Percentiles rank a stretch among this genome's conserved stretches.
phyloP scores from a whole-genome alignment of 441 rosid genomes.

The Breynia disticha region DNA sequence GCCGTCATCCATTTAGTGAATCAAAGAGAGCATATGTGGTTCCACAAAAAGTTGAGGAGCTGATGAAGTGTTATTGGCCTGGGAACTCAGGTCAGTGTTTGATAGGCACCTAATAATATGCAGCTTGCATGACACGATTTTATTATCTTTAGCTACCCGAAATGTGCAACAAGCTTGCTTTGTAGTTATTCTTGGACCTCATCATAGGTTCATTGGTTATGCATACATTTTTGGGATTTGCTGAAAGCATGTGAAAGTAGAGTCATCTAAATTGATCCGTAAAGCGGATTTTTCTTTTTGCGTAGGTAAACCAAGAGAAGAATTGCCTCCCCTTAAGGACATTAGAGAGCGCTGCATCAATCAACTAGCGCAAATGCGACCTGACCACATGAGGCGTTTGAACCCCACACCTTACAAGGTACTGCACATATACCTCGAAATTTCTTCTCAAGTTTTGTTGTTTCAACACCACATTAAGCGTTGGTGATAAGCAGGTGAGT shows the following conservation, averaged over 20 bases:
- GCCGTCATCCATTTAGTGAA: conserved; percentile 92
- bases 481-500: conserved; percentile 55
- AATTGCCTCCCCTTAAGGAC: conserved; percentile 53
- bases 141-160: too few relatives aligned
- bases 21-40: conserved; percentile 95
- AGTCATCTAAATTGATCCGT: neutral
- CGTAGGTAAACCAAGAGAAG: conserved; percentile 52
- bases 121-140: too few relatives aligned
- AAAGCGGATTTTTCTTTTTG: neutral
- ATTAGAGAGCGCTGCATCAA: conserved; percentile 62
- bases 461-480: neutral
- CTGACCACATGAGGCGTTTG: conserved; percentile 93
- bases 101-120: neutral
- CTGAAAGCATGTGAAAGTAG: neutral
- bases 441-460: neutral
- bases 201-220: too few relatives aligned
- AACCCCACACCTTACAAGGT: conserved; percentile 99
- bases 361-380: conserved; percentile 85
- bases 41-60: conserved; percentile 78
- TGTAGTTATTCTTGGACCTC: too few relatives aligned
- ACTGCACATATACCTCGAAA: conserved; percentile 1
- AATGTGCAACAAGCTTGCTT: too few relatives aligned
- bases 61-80: conserved; percentile 90
- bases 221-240: too few relatives aligned
- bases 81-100: conserved; percentile 59